Conservation (phyloP, 495 filamentous ascomycete genomes). For the Cudoniella acicularis region DNA sequence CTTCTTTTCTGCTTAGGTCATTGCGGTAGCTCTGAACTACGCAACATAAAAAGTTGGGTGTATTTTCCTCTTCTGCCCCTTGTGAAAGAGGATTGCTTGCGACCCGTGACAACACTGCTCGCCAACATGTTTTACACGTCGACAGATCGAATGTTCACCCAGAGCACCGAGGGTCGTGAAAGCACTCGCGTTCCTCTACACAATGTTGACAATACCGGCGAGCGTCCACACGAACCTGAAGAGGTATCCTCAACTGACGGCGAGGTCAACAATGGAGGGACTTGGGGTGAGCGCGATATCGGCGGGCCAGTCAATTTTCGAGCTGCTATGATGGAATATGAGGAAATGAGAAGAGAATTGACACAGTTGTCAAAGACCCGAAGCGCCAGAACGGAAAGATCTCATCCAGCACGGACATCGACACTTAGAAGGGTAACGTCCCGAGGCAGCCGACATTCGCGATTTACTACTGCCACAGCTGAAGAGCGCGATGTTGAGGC, state of each 20-base stretch:
- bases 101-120: too few relatives aligned
- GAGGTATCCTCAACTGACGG: neutral
- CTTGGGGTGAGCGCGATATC: conserved; percentile 70
- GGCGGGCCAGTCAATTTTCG: conserved; percentile 60
- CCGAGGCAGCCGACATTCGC: conserved; percentile 16
- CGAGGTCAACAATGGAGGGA: conserved; percentile 43
- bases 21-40: neutral
- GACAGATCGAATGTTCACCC: conserved; percentile 18
- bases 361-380: conserved; percentile 54
- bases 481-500: conserved; percentile 21
- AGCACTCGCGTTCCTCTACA: conserved; percentile 18
- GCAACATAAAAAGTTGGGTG: neutral
- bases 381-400: conserved; percentile 35
- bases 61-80: neutral
- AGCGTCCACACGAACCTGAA: conserved; percentile 3
- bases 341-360: conserved; percentile 64
- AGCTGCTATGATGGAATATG: conserved; percentile 67
- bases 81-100: too few relatives aligned
- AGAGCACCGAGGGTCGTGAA: conserved; percentile 13
- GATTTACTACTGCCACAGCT: neutral
- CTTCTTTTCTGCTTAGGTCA: neutral
- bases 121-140: conserved; percentile 20
- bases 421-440: conserved; percentile 19
- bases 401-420: neutral
- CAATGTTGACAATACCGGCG: conserved; percentile 12